Conservation (phyloP, 1,284 basidiomycete genomes). For the Leccinum subspadiceum region DNA sequence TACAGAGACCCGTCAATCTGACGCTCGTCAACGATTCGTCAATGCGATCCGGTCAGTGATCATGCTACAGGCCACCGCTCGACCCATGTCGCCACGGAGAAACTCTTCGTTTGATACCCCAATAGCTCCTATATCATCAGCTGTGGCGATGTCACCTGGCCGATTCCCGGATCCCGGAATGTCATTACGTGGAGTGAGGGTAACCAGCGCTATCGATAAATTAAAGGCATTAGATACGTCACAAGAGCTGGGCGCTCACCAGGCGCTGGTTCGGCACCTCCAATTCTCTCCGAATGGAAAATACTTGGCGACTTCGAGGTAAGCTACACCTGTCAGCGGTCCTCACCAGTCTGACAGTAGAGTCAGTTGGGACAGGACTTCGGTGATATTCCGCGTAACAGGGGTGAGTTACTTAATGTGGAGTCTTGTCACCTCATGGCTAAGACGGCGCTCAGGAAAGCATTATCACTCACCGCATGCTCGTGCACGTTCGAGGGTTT, state of each 20-base stretch:
- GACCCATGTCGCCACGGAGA: constrained; percentile 30
- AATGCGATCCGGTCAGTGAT: constrained; percentile 49
- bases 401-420: constrained; percentile 42
- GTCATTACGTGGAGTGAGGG: too few species aligned
- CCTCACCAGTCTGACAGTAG: constrained; percentile 10
- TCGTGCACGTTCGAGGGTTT: constrained; percentile 73
- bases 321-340: neutral
- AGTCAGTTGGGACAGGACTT: constrained; percentile 73
- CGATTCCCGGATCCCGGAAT: too few species aligned
- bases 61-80: constrained; percentile 41
- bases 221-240: constrained; percentile 46
- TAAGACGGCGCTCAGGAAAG: constrained; percentile 44
- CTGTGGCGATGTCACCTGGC: too few species aligned
- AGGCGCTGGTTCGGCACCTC: constrained; percentile 39
- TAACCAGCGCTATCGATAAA: constrained; percentile 49
- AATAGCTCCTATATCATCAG: too few species aligned
- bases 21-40: constrained; percentile 38
- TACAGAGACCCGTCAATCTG: constrained; percentile 24
- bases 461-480: constrained; percentile 55
- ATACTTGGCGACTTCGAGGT: constrained; percentile 39
- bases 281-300: constrained; percentile 42
- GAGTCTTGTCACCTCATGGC: constrained; percentile 7
- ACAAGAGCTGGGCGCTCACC: constrained; percentile 45
- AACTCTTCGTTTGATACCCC: constrained; percentile 32
- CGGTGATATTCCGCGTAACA: constrained; percentile 70